Base-by-base conservation (phyloP, 129 eudicot genomes). In the Flaveria sonorensis region DNA sequence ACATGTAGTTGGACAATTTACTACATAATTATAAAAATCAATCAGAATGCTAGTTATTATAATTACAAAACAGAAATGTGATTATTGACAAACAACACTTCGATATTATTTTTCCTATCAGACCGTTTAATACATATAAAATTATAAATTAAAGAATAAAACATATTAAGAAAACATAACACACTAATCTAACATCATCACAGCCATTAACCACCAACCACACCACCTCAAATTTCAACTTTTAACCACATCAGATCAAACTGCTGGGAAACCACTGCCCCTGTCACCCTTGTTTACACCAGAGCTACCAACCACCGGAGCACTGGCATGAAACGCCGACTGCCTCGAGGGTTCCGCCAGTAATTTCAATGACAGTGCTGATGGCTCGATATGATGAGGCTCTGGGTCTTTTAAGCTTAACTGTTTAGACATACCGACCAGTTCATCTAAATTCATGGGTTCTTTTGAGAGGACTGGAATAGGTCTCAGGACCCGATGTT, bases 361-460 rank as follows among this genome's bases (percentile, higher is more conserved):
- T 50, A 86, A 77, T 39, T 83, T 88, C 51, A 89, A 70, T 10
- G 96, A 81, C 57, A 92, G 84, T 12, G 77, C 73, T 1, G 92
- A 78, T 1, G 91, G 83, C 45, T 81, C 87, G 1, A 79, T 70
- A 36, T 59, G 84, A 75, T 68, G 20, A 73, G 70, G 63, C 5
- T 79, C 86, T 10, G 75, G 74, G 47, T 89, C 92, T 26, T 73
- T 85, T 28, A 92, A 69, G 60, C 85, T 86, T 15, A 89, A 78
- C 73, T 87, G 87, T 48, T 88, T 86, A 71, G 91, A 89, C 88
- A 89, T 81, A 21, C 97, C 89, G 60, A 90, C 91, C 10, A 90
- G 82, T 57, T 79, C 90, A 43, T 87, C 89, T 5, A 85, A 85
- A 76, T 87, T 86, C 45, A 89, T 76, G 16, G 97, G 86, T 64